Evolutionary conservation across 345 rosid species (phyloP).

Genomic region (Salix viminalis): DNA sequence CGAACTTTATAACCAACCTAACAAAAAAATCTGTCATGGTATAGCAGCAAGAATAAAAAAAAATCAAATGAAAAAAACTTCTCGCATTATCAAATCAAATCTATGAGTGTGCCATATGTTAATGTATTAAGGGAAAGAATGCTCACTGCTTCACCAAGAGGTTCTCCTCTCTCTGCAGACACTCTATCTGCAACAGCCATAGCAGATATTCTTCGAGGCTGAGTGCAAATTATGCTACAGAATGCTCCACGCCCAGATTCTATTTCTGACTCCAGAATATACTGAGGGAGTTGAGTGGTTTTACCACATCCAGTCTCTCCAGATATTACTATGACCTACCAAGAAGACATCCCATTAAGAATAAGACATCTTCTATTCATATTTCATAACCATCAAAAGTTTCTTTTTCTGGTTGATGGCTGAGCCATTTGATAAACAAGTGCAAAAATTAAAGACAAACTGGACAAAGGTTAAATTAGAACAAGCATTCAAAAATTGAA

Average conservation of each 20-base stretch:
- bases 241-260: slow-evolving; percentile 99
- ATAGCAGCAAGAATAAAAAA: slow-evolving; percentile 45
- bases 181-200: slow-evolving; percentile 97
- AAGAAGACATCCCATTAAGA: slow-evolving; percentile 10
- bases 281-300: slow-evolving; percentile 99
- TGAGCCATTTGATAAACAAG: not conserved
- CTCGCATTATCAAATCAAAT: not conserved
- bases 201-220: slow-evolving; percentile 97
- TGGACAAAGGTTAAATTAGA: not conserved
- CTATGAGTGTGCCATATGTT: slow-evolving; percentile 2
- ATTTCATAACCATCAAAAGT: not conserved
- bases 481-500: not conserved
- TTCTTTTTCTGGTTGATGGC: not conserved
- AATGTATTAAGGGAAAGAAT: slow-evolving; percentile 15
- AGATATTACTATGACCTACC: slow-evolving; percentile 84
- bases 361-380: not conserved
- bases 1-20: slow-evolving; percentile 99
- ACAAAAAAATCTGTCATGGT: slow-evolving; percentile 51
- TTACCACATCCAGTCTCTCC: slow-evolving; percentile 99
- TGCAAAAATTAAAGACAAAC: not conserved
- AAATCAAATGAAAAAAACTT: slow-evolving; percentile 11
- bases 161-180: slow-evolving; percentile 92
- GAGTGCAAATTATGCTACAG: slow-evolving; percentile 94
- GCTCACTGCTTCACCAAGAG: slow-evolving; percentile 93
- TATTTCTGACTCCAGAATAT: slow-evolving; percentile 88